phyloP scores from a whole-genome alignment of 2,329 filamentous ascomycete genomes.

The Coleophoma cylindrospora region DNA sequence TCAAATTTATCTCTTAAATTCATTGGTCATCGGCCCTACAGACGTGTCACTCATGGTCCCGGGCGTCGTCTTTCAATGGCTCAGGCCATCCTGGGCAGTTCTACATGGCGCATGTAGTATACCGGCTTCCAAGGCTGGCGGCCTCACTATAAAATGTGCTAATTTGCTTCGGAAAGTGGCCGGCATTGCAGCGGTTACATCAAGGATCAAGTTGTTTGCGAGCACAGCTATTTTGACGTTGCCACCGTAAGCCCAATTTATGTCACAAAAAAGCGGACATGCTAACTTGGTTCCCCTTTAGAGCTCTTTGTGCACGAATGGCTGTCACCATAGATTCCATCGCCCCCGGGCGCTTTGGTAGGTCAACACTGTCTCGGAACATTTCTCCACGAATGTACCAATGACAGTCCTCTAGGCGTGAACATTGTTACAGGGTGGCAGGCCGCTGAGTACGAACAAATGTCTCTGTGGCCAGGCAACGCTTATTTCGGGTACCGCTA shows the following conservation, averaged over 20 bases:
- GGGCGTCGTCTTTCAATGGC: no score
- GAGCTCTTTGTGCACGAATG: slow-evolving; percentile 21
- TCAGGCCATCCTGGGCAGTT: no score
- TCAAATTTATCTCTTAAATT: no score
- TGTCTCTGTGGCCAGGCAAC: slow-evolving; percentile 23
- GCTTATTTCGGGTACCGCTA: slow-evolving; percentile 22
- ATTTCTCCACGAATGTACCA: background rate
- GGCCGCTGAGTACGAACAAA: slow-evolving; percentile 23
- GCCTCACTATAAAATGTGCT: no score
- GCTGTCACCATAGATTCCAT: slow-evolving; percentile 22
- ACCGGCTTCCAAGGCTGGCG: no score
- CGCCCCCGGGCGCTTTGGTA: slow-evolving; percentile 21
- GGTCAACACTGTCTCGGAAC: background rate
- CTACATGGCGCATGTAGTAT: no score
- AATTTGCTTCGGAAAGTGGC: slow-evolving; percentile 9
- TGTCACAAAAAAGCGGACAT: no score
- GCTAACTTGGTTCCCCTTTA: no score
- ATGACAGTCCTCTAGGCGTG: slow-evolving; percentile 18
- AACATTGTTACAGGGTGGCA: slow-evolving; percentile 28
- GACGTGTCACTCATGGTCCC: no score
- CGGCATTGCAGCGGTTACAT: slow-evolving; percentile 24
- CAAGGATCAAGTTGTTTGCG: slow-evolving; percentile 23
- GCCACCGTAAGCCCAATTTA: slow-evolving; percentile 8
- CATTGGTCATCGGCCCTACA: no score
- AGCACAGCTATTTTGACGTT: slow-evolving; percentile 21